Conservation (phyloP, 208 protist genomes). For the Borovskyia barvae region DNA sequence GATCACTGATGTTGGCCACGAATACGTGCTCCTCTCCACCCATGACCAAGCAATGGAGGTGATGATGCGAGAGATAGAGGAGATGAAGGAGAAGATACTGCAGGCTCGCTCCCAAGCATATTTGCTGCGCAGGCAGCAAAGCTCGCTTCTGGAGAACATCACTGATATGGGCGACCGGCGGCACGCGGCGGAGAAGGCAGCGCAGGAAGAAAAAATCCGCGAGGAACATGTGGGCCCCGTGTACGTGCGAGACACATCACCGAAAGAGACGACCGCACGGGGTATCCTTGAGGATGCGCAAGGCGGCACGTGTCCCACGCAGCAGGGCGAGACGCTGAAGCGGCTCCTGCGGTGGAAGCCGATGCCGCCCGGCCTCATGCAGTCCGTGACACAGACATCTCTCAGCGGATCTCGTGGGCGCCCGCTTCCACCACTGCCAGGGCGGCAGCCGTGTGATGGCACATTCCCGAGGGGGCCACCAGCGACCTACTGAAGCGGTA, state of each 20-base stretch:
- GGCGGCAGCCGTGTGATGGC: background rate
- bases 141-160: conserved; percentile 80
- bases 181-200: conserved; percentile 45
- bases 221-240: conserved; percentile 31
- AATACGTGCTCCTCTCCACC: conserved; percentile 79
- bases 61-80: conserved; percentile 81
- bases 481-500: conserved; percentile 8
- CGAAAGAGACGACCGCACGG: background rate
- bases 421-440: conserved; percentile 39
- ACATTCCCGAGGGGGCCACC: background rate
- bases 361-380: conserved; percentile 52
- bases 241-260: conserved; percentile 66
- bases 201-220: conserved; percentile 19
- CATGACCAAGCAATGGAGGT: conserved; percentile 89
- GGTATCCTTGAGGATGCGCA: conserved; percentile 9
- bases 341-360: conserved; percentile 78
- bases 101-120: conserved; percentile 52
- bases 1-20: conserved; percentile 44
- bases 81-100: conserved; percentile 55
- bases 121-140: conserved; percentile 68
- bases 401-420: conserved; percentile 30
- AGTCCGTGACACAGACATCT: conserved; percentile 24
- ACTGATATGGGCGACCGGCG: conserved; percentile 69
- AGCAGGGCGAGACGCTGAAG: conserved; percentile 57
- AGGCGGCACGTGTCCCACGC: conserved; percentile 22